Evolutionary conservation across 176 grass and related monocot genomes (phyloP).

Genomic region (Chrysopogon serrulatus): DNA sequence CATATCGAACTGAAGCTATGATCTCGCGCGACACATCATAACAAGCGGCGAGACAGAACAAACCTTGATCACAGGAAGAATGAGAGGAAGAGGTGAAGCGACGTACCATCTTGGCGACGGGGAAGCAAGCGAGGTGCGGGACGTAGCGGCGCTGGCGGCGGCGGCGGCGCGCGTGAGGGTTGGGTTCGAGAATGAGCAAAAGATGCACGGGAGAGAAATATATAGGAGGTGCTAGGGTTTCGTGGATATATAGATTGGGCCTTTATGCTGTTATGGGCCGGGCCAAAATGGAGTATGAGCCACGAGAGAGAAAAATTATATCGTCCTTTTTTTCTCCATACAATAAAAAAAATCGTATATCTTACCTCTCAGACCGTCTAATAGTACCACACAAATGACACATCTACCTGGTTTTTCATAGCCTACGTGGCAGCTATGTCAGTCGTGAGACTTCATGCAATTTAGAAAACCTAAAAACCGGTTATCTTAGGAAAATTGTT

Average conservation of each 20-base stretch:
- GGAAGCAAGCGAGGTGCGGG: not conserved
- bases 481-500: too few relatives aligned
- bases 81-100: not conserved
- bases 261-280: not conserved
- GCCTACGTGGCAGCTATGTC: too few relatives aligned
- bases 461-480: too few relatives aligned
- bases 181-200: not conserved
- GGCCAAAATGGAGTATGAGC: too few relatives aligned
- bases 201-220: not conserved
- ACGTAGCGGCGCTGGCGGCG: not conserved
- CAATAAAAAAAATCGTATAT: too few relatives aligned
- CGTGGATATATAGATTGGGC: not conserved
- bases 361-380: too few relatives aligned
- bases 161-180: slow-evolving; percentile 9
- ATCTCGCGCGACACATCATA: not conserved
- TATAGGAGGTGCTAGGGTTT: slow-evolving; percentile 41
- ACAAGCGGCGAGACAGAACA: too few relatives aligned
- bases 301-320: too few relatives aligned
- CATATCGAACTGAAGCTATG: not conserved
- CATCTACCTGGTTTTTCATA: too few relatives aligned
- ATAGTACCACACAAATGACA: too few relatives aligned
- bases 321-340: too few relatives aligned
- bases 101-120: slow-evolving; percentile 43
- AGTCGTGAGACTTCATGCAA: too few relatives aligned
- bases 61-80: not conserved